A percentile compares a stretch with the other conserved stretches of the same genome.
Evolutionary conservation across 805 yeast species (phyloP).

Genomic region (Candida chauliodis): DNA sequence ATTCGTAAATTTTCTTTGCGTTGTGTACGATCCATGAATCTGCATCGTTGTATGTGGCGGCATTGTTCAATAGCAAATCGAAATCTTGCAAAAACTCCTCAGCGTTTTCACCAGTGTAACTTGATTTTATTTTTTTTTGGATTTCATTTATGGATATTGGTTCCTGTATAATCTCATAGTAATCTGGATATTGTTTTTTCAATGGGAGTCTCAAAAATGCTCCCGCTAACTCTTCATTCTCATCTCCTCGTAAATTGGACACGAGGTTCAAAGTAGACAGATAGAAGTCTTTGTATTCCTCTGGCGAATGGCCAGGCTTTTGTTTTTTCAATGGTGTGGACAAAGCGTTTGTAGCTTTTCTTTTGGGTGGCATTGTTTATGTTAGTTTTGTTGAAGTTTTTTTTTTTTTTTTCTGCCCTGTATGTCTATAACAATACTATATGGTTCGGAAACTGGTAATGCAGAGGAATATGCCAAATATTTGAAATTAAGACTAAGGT

Average conservation of each 20-base stretch:
- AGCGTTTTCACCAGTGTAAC: slow-evolving; percentile 35
- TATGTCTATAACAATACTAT: slow-evolving; percentile 55
- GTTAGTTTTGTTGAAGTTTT: slow-evolving; percentile 3
- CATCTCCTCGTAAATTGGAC: slow-evolving; percentile 28
- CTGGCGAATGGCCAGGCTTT: slow-evolving; percentile 16
- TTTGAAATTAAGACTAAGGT: slow-evolving; percentile 52
- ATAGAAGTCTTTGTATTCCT: slow-evolving; percentile 27
- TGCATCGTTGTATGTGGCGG: slow-evolving; percentile 38
- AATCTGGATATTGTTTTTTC: slow-evolving; percentile 38
- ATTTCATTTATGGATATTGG: slow-evolving; percentile 36
- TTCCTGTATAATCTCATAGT: slow-evolving; percentile 29
- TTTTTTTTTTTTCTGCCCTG: not conserved
- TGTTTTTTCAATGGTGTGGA: slow-evolving; percentile 13
- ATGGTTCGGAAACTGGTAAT: slow-evolving; percentile 93
- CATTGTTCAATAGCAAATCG: slow-evolving; percentile 34
- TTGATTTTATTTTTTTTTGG: slow-evolving; percentile 35
- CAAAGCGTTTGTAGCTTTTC: slow-evolving; percentile 11
- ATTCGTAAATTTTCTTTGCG: slow-evolving; percentile 53
- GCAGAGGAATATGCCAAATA: slow-evolving; percentile 79
- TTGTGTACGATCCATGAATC: slow-evolving; percentile 59
- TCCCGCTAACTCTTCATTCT: slow-evolving; percentile 18
- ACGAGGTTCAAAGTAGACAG: slow-evolving; percentile 29
- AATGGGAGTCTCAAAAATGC: slow-evolving; percentile 35
- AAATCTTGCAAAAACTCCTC: slow-evolving; percentile 35
- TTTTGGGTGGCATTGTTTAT: slow-evolving; percentile 20